Evolutionary conservation across 176 grass and related monocot genomes (phyloP).

Genomic region (Raddia distichophylla): DNA sequence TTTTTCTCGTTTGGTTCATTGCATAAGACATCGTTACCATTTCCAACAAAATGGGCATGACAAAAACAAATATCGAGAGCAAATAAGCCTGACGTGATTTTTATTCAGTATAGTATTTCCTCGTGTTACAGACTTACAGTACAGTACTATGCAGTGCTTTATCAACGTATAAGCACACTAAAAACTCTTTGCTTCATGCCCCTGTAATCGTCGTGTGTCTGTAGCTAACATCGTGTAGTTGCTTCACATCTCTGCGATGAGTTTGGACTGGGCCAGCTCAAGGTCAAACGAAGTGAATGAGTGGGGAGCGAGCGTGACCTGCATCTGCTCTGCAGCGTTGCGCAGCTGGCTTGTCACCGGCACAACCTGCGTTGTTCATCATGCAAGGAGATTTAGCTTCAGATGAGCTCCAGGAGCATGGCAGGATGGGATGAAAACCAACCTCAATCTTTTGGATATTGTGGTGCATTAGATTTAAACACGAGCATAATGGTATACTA

Average conservation of each 20-base stretch:
- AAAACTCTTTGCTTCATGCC: background rate
- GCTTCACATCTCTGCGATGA: conserved; percentile 54
- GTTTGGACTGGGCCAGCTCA: conserved; percentile 39
- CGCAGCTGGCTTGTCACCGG: conserved; percentile 44
- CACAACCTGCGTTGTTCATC: conserved; percentile 55
- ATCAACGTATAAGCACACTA: background rate
- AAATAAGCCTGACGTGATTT: background rate
- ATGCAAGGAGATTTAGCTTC: background rate
- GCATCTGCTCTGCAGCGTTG: conserved; percentile 59
- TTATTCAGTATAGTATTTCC: conserved; percentile 25
- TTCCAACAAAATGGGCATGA: background rate
- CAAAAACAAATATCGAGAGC: background rate
- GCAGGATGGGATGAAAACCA: background rate
- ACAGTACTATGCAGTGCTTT: background rate
- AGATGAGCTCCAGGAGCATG: conserved; percentile 2
- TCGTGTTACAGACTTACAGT: background rate
- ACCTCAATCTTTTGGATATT: background rate
- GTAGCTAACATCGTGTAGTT: background rate
- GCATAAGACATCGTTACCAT: too few species aligned
- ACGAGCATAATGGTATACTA: conserved; percentile 17
- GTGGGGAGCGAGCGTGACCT: conserved; percentile 52
- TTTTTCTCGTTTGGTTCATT: too few species aligned
- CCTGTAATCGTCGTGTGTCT: background rate
- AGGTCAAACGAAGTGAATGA: conserved; percentile 75
- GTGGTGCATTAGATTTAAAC: background rate